Conservation (phyloP, 352 stramenopile genomes). For the Phytophthora chlamydospora region DNA sequence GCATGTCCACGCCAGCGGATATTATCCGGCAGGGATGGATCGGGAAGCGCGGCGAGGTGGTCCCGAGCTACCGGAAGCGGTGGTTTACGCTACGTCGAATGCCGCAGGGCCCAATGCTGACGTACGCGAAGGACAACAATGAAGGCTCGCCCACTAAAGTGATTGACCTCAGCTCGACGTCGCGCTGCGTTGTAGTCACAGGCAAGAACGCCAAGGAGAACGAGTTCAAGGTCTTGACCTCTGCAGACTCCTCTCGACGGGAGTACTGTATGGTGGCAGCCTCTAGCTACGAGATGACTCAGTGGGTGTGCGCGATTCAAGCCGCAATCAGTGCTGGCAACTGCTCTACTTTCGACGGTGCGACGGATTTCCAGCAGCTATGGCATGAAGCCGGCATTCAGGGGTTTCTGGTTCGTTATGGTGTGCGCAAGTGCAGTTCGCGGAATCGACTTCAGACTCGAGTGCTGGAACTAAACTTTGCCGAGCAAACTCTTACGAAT, state of each 20-base stretch:
- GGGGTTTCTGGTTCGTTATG: constrained; percentile 83
- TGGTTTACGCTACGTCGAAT: constrained; percentile 84
- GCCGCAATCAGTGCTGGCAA: constrained; percentile 83
- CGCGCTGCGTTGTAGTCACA: constrained; percentile 62
- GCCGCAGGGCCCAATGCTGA: constrained; percentile 78
- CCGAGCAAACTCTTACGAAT: constrained; percentile 83
- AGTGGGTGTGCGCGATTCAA: constrained; percentile 85
- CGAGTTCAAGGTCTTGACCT: constrained; percentile 83
- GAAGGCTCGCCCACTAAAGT: constrained; percentile 59
- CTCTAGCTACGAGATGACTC: constrained; percentile 83
- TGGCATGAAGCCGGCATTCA: constrained; percentile 84
- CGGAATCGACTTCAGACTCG: constrained; percentile 84
- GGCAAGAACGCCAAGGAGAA: constrained; percentile 68
- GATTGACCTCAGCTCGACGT: constrained; percentile 81
- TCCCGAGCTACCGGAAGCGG: constrained; percentile 80
- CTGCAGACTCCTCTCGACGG: constrained; percentile 64
- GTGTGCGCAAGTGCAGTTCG: constrained; percentile 79
- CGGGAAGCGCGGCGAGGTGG: constrained; percentile 76
- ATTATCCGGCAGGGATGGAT: constrained; percentile 77
- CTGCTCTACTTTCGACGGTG: constrained; percentile 76
- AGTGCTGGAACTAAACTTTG: constrained; percentile 88
- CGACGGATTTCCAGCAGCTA: constrained; percentile 69
- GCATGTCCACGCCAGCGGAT: constrained; percentile 48
- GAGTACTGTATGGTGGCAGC: constrained; percentile 69
- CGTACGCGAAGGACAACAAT: constrained; percentile 75